A percentile compares a stretch with the other conserved stretches of the same genome.
These are phyloP conservation scores for Coprinopsis cinerea DNA, from an alignment of 768 basidiomycete genomes.

Conservation along the genomic window DNA sequence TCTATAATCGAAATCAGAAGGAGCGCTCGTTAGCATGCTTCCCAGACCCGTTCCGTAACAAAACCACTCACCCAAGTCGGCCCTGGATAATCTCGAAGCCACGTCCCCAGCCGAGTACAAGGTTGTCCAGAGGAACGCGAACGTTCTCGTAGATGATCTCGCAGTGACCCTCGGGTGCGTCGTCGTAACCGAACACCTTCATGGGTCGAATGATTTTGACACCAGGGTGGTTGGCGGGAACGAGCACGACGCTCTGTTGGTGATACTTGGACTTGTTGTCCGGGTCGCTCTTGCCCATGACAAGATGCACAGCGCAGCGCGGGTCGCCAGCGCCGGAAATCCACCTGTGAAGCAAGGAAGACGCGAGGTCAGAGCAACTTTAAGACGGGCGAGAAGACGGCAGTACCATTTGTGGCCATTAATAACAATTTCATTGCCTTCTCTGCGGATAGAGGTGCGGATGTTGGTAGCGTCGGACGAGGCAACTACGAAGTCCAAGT, in stretches of 20 bases:
- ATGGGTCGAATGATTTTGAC: slow-evolving; percentile 89
- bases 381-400: not conserved
- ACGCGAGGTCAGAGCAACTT: not conserved
- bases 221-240: slow-evolving; percentile 83
- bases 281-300: slow-evolving; percentile 93
- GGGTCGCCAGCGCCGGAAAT: slow-evolving; percentile 97
- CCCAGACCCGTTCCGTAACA: not conserved
- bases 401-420: slow-evolving; percentile 95
- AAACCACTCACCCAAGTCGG: slow-evolving; percentile 67
- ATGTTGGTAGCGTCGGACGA: slow-evolving; percentile 97
- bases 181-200: slow-evolving; percentile 91
- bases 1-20: slow-evolving; percentile 29
- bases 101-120: slow-evolving; percentile 88
- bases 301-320: slow-evolving; percentile 81
- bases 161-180: slow-evolving; percentile 95
- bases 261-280: slow-evolving; percentile 66
- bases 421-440: slow-evolving; percentile 85
- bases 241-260: slow-evolving; percentile 92
- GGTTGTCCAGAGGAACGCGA: slow-evolving; percentile 74
- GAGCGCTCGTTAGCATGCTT: not conserved
- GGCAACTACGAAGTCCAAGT: slow-evolving; percentile 46
- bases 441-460: slow-evolving; percentile 75
- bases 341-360: slow-evolving; percentile 55
- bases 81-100: slow-evolving; percentile 99
- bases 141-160: slow-evolving; percentile 95